Evolutionary conservation across 2,329 filamentous ascomycete species (phyloP).

Genomic region (Zymoseptoria tritici): DNA sequence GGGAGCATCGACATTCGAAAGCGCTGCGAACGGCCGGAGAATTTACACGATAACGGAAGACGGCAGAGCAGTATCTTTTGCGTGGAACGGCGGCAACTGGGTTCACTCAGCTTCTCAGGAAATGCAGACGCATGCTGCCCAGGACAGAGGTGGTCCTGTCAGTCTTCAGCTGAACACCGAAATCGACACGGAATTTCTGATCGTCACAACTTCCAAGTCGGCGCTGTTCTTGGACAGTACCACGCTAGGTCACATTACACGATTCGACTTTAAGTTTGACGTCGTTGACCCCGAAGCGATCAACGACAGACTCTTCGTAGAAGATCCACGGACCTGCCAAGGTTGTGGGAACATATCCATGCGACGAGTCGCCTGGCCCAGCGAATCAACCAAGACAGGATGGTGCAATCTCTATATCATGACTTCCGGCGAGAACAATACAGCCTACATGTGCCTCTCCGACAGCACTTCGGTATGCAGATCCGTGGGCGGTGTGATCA

Average conservation of each 20-base stretch:
- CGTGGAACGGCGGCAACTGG: conserved; percentile 15
- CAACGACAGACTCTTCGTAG: conserved; percentile 13
- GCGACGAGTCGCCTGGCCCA: too few species aligned
- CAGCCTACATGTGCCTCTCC: too few species aligned
- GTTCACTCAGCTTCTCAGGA: conserved; percentile 2
- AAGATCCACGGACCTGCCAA: not conserved
- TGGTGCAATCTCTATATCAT: too few species aligned
- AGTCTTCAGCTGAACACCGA: conserved; percentile 16
- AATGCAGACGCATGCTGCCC: conserved; percentile 9
- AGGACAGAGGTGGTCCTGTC: conserved; percentile 10
- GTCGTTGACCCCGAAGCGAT: not conserved
- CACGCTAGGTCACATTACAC: conserved; percentile 13
- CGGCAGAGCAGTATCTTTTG: conserved; percentile 12
- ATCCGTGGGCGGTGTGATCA: conserved; percentile 12
- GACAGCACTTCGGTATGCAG: too few species aligned
- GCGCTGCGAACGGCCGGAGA: conserved; percentile 7
- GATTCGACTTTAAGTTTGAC: conserved; percentile 12
- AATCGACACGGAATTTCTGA: conserved; percentile 18
- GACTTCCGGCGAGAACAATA: too few species aligned
- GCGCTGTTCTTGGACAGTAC: conserved; percentile 17
- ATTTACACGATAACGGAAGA: conserved; percentile 21
- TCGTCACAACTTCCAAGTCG: conserved; percentile 11
- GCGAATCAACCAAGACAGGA: too few species aligned
- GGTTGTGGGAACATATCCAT: too few species aligned
- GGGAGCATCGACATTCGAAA: conserved; percentile 19